Base-by-base conservation (phyloP, 2,329 filamentous ascomycete genomes). In the Aspergillus sp. region DNA sequence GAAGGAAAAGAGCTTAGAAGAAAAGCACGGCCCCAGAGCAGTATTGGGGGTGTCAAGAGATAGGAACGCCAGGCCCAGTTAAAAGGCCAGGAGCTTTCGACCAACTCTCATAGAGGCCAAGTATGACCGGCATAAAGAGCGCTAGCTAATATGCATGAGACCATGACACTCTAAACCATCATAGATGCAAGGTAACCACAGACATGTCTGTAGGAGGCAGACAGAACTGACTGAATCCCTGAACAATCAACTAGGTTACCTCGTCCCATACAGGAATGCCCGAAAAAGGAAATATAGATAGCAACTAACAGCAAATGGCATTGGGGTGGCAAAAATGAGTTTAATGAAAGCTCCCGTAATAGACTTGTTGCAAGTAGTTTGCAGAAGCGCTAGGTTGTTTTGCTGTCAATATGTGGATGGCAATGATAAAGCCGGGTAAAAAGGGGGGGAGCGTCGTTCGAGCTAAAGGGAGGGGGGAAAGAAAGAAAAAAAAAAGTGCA, bases 81-180 rank as follows among this genome's bases (percentile, higher is more conserved):
- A 26, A 49, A 26, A 14, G 6, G 14, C 50, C 32, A 36, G 50
- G 29, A 18, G 22, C 20, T 29, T 12, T 49, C 50, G 47, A 56
- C 39, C 46, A 58, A 36, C 12, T 20, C 31, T 32, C 32, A 10
- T 52, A 32, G 18, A 55, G 54, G 53, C 51, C 31, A 46, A 59
- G 53, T 53, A 57, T 57, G 61, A 56, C 47, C 54, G 36, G 52
- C 52, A 63, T 60, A 59, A 32, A 54, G 51, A 58, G 54, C 60
- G 63, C 67, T 66, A 60, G 32, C 57, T 56, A 60, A 63, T 60
- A 63, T 65, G 69, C 68, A 71, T 65, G 67, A 67, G 65, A 70
- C 67, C 68, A 71, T 69, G 63, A 65, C 59, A 60, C 55, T 56
- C 55, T 63, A 55, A 55, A 55, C 57, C 47, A 58, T 45, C 49